Base-by-base conservation (phyloP, 768 basidiomycete species). In the Mrakia gelida region DNA sequence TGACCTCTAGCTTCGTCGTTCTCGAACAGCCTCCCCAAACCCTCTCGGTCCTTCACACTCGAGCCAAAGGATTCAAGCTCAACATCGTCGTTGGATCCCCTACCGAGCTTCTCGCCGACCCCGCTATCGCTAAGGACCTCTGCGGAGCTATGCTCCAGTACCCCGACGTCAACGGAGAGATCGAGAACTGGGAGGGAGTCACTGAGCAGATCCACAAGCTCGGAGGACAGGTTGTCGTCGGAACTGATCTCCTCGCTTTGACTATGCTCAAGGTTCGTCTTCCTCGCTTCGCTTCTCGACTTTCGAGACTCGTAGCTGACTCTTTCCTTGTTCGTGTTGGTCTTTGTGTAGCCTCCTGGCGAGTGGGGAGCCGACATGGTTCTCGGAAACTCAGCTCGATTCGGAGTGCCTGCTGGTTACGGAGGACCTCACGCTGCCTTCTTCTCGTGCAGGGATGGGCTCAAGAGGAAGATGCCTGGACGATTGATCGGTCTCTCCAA, bases 391-490 rank as follows among this genome's bases (percentile, higher is more conserved):
- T 94, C 94, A 23, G 96, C 92, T 43, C 90, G 97, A 26, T 99
- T 99, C 82, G 97, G 97, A 82, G 96, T 99, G 23, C 95, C 96
- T 28, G 89, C 91, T 65, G 96, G 96, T n/a, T 97, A 94, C 84
- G 96, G 96, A 75, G 96, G 96, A 23, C 96, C 96, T 28, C 96
- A 99, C 83, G 96, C 92, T 28, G 97, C 93, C 0, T 99, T 98
- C 88, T 98, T 99, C 83, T 93, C 97, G 3, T 92, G 93, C 80
- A 92, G 90, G 28, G 94, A 98, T 76, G 89, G 88, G 80, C 86
- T 98, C 75, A 99, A 98, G 88, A 88, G 96, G 80, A 96, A 95
- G 86, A 97, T 98, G 94, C 97, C 97, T n/a, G 97, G 97, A 75
- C 89, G 97, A 75, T 85, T 99, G 72, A 92, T 99, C 83, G 97